Evolutionary conservation across 2,329 filamentous ascomycete genomes (phyloP), one percentile per base, ranked within the genome.

Genomic region (Pseudocercospora vitis): DNA sequence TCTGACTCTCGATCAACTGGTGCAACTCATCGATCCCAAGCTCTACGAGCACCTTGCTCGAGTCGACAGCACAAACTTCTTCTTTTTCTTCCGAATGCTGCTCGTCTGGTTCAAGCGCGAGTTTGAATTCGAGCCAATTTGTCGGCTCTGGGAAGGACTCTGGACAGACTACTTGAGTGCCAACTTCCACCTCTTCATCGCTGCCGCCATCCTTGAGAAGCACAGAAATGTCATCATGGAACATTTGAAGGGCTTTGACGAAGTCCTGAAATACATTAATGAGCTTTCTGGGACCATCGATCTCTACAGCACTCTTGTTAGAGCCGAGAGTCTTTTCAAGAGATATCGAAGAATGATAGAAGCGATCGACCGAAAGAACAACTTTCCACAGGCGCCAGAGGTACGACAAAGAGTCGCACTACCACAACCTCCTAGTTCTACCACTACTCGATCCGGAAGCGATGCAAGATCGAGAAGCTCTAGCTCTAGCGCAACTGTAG

Each of bases 41-140:
- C 83, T 99, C 6, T 97, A 96, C 73, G 79, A 88, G 1, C 94
- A 99, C 65, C 82, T 99, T 0, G 84, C 95, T 70, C 85, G 82
- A 12, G 89, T 91, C 16, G 95, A 99, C 66, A 95, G 88, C 66
- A 99, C 94, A 19, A 99, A 99, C 71, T 99, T 99, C 73, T 99
- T 99, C 74, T 99, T 99, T 78, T 97, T 99, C 78, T 99, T 97
- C 82, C 88, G 94, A 56, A 97, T 97, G 94, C 79, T 99, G 28
- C 79, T 99, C 1, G 94, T 99, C 7, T 99, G 94, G 94, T 99
- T 94, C 73, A 99, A 99, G 77, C 87, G 94, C 44, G 94, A 99
- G 72, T 99, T 99, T 65, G 81, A 84, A 62, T 99, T 92, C 89
- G 71, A 81, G 44, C 91, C 97, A 66, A 84, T 96, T 8, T 76